Base-by-base conservation (phyloP, 257 asterid genomes). In the Orobanche coerulescens region DNA sequence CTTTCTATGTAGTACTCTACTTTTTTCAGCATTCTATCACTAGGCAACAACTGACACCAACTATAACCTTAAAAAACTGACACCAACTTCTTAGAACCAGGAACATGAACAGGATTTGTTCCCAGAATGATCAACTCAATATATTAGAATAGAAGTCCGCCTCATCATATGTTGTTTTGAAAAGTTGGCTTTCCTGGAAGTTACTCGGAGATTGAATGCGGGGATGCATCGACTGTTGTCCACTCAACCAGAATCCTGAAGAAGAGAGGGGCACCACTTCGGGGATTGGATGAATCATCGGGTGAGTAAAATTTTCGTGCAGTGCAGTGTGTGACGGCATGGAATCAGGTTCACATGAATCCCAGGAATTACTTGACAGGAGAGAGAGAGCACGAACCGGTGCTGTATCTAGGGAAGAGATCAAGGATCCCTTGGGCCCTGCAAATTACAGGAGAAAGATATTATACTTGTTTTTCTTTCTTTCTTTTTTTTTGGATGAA, bases 371-470 rank as follows among this genome's bases (percentile, higher is more conserved):
- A 22, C 71, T 88, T 88, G 96, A 88, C 96, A 88, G 96, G 85
- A 88, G 96, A 88, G 96, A 88, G 96, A 88, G 96, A 88, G 96
- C 96, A 83, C 93, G 79, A 40, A 77, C 37, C 26, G 40, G 18
- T 51, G 58, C 40, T 11, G 78, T 76, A 68, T 69, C 85, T 63
- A 69, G 57, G 61, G 79, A 61, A 33, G 80, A 72, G 59, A 77
- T 67, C 56, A 70, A 25, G 31, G 95, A 65, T 62, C 79, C 84
- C 81, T 78, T 82, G 55, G 69, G 66, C 53, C 86, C 95, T 86
- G 72, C 14, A 39, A 73, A 47, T 31, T 13, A 19, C 1, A 30
- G 4, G 13, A 4, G 10, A 30, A 1, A 12, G 4, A 20, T 26
- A 37, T 30, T 26, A 37, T 37, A 37, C n/a, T n/a, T n/a, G n/a